phyloP scores from a whole-genome alignment of 2,329 filamentous ascomycete genomes.

The Fusarium torulosum region DNA sequence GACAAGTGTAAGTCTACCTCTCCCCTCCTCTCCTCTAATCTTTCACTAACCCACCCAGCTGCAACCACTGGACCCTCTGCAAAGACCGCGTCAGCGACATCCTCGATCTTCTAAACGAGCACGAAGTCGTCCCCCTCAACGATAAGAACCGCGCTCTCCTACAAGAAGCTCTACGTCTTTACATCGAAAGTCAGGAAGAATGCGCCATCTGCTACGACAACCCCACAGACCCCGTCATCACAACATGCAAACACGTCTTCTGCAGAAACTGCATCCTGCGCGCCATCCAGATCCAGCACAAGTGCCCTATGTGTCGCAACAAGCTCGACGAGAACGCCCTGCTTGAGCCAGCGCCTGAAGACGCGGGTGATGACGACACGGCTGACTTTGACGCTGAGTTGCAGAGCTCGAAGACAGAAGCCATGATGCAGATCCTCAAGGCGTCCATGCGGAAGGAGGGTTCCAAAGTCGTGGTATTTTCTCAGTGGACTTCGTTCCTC shows the following conservation, averaged over 20 bases:
- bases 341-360: slow-evolving; percentile 74
- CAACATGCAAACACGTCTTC: slow-evolving; percentile 85
- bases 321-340: slow-evolving; percentile 70
- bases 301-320: slow-evolving; percentile 87
- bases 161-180: slow-evolving; percentile 80
- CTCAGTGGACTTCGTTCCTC: slow-evolving; percentile 82
- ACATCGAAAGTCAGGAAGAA: slow-evolving; percentile 84
- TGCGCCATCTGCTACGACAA: slow-evolving; percentile 85
- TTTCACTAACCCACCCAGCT: slow-evolving; percentile 58
- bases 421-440: slow-evolving; percentile 78
- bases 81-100: slow-evolving; percentile 80
- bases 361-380: slow-evolving; percentile 57
- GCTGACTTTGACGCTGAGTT: slow-evolving; percentile 70
- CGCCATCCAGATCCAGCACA: slow-evolving; percentile 80
- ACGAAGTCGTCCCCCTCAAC: slow-evolving; percentile 76
- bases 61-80: slow-evolving; percentile 89
- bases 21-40: too few relatives aligned
- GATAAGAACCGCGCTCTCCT: slow-evolving; percentile 78
- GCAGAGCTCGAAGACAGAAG: slow-evolving; percentile 86
- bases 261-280: slow-evolving; percentile 79
- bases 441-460: slow-evolving; percentile 73
- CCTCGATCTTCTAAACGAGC: slow-evolving; percentile 74
- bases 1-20: slow-evolving; percentile 70
- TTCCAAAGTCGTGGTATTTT: slow-evolving; percentile 80
- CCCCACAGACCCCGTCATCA: slow-evolving; percentile 81